Evolutionary conservation across 331 rosid species (phyloP), one percentile per base, ranked within the genome.

Genomic region (Quercus phellos): DNA sequence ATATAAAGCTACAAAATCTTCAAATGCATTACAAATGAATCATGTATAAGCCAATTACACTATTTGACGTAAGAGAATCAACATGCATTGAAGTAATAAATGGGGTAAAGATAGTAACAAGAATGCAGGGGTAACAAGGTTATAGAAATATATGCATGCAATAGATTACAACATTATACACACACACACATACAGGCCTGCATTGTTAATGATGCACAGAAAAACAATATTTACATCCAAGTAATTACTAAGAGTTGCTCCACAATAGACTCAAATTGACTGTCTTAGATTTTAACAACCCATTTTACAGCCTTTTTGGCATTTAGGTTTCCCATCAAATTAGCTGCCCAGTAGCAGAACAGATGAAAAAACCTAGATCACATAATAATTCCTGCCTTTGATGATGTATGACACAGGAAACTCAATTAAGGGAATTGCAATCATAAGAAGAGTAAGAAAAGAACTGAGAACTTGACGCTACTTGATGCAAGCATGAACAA

Each of bases 401-500:
- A 56, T 58, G 64, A 17, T 21, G 64, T 22, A 58, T 22, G 64
- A 4, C 26, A 53, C 56, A 19, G 54, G 34, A 80, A 61, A 83
- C 19, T 69, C 59, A 78, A 68, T 32, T 32, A 58, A 18, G 63
- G 38, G 56, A 32, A 55, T 29, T 75, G 71, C 6, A 59, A 72
- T 43, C n/a, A 78, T 55, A 82, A 67, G 27, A 78, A 42, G 38
- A 54, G 27, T 8, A 24, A 35, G 64, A 70, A 1, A 34, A 12
- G 63, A 58, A 5, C 11, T 9, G 22, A 34, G 19, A 22, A 79
- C 18, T 60, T 19, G 73, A 54, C 69, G n/a, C 26, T 91, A 95
- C 99, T 91, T 95, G 91, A 95, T 91, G 88, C 97, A 92, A 81
- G 99, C 98, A 90, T 95, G 99, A 78, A 95, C 99, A 84, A 95